Percentiles rank a stretch among this genome's conserved stretches.
Conservation (phyloP, 257 asterid species). For the Nicotiana tomentosiformis region DNA sequence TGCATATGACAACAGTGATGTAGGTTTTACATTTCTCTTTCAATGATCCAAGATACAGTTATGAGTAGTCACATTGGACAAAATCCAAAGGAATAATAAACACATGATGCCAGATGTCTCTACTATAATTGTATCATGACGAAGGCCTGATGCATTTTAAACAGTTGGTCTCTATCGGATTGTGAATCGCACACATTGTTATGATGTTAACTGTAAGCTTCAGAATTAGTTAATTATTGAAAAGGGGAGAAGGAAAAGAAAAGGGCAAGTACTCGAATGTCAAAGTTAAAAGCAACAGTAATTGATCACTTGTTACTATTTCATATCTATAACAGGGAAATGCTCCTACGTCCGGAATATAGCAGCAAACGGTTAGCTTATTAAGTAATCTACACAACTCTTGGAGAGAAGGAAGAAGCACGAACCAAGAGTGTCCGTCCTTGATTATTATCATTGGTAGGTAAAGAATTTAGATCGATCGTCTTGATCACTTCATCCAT, state of each 20-base stretch:
- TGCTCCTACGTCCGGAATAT: slow-evolving; percentile 19
- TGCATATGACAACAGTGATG: neutral
- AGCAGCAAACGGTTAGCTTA: slow-evolving; percentile 42
- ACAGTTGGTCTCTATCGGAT: neutral
- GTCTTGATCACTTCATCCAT: slow-evolving; percentile 72
- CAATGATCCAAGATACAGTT: neutral
- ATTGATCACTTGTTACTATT: neutral
- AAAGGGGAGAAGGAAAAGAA: neutral
- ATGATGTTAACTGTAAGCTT: neutral
- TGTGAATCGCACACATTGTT: neutral
- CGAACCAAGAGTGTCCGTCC: slow-evolving; percentile 95
- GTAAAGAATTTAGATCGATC: slow-evolving; percentile 46
- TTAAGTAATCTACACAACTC: neutral
- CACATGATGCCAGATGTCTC: neutral
- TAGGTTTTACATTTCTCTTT: neutral
- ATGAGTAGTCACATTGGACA: neutral
- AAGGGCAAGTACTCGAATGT: neutral
- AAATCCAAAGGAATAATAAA: neutral
- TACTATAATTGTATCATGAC: neutral
- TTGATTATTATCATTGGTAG: slow-evolving; percentile 31
- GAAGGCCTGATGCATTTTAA: neutral
- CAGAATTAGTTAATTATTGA: neutral
- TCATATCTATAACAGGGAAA: neutral
- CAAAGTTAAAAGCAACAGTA: neutral
- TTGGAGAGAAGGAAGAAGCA: slow-evolving; percentile 48